phyloP scores from a whole-genome alignment of 345 rosid genomes.

The Psidium friedrichsthalianum region DNA sequence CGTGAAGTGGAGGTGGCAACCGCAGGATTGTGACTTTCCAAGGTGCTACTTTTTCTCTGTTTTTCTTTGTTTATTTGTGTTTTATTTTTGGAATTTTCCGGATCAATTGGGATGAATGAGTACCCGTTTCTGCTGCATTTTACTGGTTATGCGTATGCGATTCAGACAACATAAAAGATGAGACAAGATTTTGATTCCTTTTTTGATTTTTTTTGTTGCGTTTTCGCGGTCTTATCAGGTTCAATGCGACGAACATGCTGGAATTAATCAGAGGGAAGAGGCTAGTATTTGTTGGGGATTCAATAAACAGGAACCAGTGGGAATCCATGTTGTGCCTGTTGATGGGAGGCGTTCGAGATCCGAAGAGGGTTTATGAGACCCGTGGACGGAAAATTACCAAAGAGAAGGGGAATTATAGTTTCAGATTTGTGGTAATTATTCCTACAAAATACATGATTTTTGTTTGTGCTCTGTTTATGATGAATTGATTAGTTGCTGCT shows the following conservation, averaged over 20 bases:
- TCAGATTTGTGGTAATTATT: conserved; percentile 60
- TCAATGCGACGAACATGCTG: conserved; percentile 73
- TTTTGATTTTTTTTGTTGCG: not conserved
- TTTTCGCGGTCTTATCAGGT: conserved; percentile 30
- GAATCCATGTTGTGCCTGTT: conserved; percentile 91
- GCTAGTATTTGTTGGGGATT: conserved; percentile 91
- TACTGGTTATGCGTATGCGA: not conserved
- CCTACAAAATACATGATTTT: not conserved
- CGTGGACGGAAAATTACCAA: conserved; percentile 73
- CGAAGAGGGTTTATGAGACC: conserved; percentile 73
- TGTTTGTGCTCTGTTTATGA: not conserved
- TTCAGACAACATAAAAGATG: not conserved
- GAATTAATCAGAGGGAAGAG: conserved; percentile 78
- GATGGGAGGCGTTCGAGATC: conserved; percentile 61
- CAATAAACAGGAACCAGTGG: conserved; percentile 93
- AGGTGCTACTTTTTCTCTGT: conserved; percentile 33
- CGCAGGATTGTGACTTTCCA: conserved; percentile 59
- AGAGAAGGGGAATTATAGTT: conserved; percentile 78
- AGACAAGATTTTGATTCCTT: not conserved
- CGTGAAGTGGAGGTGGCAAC: conserved; percentile 88
- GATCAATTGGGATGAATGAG: not conserved
- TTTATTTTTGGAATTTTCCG: not conserved
- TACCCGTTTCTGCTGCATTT: not conserved
- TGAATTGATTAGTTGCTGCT: not conserved
- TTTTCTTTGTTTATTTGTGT: not conserved